Base-by-base conservation (phyloP, 2,329 filamentous ascomycete species). In the Pseudodiploospora longispora region DNA sequence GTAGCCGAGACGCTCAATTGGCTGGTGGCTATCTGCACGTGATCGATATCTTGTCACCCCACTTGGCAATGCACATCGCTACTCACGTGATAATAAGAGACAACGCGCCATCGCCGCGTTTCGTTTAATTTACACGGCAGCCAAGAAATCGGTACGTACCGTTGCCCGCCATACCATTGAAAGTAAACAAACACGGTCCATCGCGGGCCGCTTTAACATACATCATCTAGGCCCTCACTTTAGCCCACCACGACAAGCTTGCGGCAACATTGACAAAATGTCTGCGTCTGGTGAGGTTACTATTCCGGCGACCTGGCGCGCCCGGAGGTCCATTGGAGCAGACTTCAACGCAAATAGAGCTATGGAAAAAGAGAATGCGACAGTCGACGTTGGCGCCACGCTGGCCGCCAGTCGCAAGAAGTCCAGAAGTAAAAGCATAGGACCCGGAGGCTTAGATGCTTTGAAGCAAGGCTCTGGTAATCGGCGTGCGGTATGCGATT, bases 341-440 rank as follows among this genome's bases (percentile, higher is more conserved):
- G 78, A 71, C 52, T 78, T 63, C 56, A 76, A 65, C 63, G 67
- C 58, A 55, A 72, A 57, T 55, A 77, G 69, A 62, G 64, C 67
- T 33, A 65, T 73, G 51, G 83, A 87, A 56, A 89, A 88, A 64
- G 87, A 94, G 60, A 94, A 94, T 72, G 75, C 78, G 58, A 86
- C 83, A 3, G 67, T 82, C 36, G 82, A 87, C 53, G 63, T 85
- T 45, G 75, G 72, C 48, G 73, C 75, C 51, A 66, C 70, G 46
- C 59, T 73, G 52, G 72, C 69, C 30, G 70, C 69, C 47, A 72
- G 64, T 58, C 70, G 75, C 50, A 76, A 75, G 68, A 91, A 89
- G 67, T 86, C 84, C 47, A 82, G 93, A 52, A 96, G 91, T 67
- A 97, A 96, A 72, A 97, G 91, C 67, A 83, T 98, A 54, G 93